Conservation (phyloP, 306 rosid species). For the Vigna radiata region DNA sequence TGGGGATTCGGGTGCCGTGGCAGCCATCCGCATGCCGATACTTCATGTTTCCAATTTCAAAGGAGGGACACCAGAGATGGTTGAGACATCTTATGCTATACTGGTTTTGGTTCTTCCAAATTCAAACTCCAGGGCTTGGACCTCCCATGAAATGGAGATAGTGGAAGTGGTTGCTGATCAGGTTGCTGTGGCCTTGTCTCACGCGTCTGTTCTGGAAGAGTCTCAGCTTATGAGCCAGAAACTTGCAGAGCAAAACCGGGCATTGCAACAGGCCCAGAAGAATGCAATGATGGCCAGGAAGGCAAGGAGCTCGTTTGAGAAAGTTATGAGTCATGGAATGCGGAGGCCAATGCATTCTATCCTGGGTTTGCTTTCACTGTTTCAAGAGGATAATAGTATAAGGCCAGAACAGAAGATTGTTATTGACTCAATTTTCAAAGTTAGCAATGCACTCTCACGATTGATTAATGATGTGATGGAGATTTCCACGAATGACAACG, state of each 20-base stretch:
- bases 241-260: slow-evolving; percentile 73
- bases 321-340: slow-evolving; percentile 84
- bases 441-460: slow-evolving; percentile 70
- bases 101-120: slow-evolving; percentile 76
- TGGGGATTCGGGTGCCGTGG: slow-evolving; percentile 64
- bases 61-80: slow-evolving; percentile 78
- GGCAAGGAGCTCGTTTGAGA: slow-evolving; percentile 78
- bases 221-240: slow-evolving; percentile 85
- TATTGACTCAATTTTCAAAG: slow-evolving; percentile 74
- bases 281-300: slow-evolving; percentile 85
- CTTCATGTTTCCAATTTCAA: slow-evolving; percentile 80
- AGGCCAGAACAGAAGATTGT: slow-evolving; percentile 60
- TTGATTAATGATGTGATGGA: slow-evolving; percentile 76
- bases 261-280: slow-evolving; percentile 68
- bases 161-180: slow-evolving; percentile 90
- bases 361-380: slow-evolving; percentile 69
- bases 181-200: slow-evolving; percentile 89
- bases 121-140: slow-evolving; percentile 61
- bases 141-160: slow-evolving; percentile 67
- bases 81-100: slow-evolving; percentile 73
- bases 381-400: slow-evolving; percentile 55
- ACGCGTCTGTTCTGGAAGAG: slow-evolving; percentile 88
- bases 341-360: slow-evolving; percentile 82
- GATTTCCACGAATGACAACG: slow-evolving; percentile 63
- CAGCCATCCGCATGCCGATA: slow-evolving; percentile 84